Base-by-base conservation (phyloP, 441 rosid species). In the Corymbia calophylla region DNA sequence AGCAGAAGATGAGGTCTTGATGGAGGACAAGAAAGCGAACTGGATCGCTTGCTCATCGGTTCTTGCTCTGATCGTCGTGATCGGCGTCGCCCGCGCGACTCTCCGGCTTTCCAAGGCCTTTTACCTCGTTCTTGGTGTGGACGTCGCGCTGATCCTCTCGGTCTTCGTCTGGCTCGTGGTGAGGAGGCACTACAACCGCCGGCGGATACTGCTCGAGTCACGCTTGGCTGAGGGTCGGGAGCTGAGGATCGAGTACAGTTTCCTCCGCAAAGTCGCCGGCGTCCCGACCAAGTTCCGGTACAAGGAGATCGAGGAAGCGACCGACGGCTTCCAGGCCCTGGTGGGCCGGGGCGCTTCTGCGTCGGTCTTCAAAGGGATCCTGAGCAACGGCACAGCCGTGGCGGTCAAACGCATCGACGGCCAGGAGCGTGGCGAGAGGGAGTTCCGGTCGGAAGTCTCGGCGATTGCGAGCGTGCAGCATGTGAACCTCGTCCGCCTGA, bases 381-480 rank as follows among this genome's bases (percentile, higher is more conserved):
- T 97, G 4, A 93, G 55, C 10, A 98, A 97, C 47, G 97, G 99
- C 39, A 94, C 97, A 1, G 88, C 91, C 13, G 97, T 97, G 0
- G 99, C 99, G 0, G 99, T 96, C 31, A 97, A 96, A 68, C 90
- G 95, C 64, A 95, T 97, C 60, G 94, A 93, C 7, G 94, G 95
- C 9, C 96, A 97, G 88, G 98, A 96, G 87, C 94, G 90, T 11
- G 97, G 99, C 8, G 97, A 95, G 82, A 96, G 91, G 88, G 98
- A 96, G 66, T 96, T 96, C 88, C 91, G 92, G 87, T 93, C 97
- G 0, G 98, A 97, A 89, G 98, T 97, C 39, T 94, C 99, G 0
- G 99, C 99, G 2, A 96, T 97, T 32, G 98, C 97, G 13, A 94
- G 98, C 39, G 98, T 96, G 6, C 98, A 96, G 82, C 99, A 97